Percentiles rank a stretch among this genome's conserved stretches.
Evolutionary conservation across 495 filamentous ascomycete species (phyloP).

Genomic region (Cairneyella variabilis): DNA sequence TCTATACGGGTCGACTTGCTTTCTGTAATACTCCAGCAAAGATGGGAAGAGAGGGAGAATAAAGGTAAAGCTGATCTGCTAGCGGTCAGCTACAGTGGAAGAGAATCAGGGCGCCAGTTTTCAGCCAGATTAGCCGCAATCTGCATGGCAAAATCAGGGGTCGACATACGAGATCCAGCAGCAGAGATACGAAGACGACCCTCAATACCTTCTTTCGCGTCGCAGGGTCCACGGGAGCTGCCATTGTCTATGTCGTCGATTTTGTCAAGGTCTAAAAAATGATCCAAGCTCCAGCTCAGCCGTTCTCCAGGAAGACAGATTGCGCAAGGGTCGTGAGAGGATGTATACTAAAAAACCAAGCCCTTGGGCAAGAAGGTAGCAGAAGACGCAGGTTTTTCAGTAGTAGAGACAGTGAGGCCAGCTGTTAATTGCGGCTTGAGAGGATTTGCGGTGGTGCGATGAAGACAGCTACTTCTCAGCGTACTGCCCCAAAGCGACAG

Average conservation of each 20-base stretch:
- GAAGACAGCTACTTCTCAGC: too few relatives aligned
- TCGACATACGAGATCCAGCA: slow-evolving; percentile 47
- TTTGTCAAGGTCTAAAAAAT: not conserved
- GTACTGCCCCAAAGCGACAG: too few relatives aligned
- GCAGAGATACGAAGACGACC: slow-evolving; percentile 58
- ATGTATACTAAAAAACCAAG: too few relatives aligned
- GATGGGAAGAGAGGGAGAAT: slow-evolving; percentile 95
- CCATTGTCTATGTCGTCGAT: slow-evolving; percentile 13
- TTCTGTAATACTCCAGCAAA: slow-evolving; percentile 89
- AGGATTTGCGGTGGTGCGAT: not conserved
- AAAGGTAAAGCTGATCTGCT: slow-evolving; percentile 86
- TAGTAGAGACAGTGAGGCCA: slow-evolving; percentile 19
- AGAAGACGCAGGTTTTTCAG: not conserved
- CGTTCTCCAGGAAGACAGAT: not conserved
- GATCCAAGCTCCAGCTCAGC: not conserved
- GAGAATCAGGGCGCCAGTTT: too few relatives aligned
- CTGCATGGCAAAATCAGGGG: not conserved
- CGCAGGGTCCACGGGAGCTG: slow-evolving; percentile 36
- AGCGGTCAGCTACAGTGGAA: not conserved
- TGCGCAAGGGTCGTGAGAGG: too few relatives aligned
- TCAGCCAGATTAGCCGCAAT: slow-evolving; percentile 4
- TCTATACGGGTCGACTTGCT: slow-evolving; percentile 1
- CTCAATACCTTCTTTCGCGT: slow-evolving; percentile 77
- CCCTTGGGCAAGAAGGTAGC: too few relatives aligned
- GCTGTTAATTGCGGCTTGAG: slow-evolving; percentile 13